phyloP scores from a whole-genome alignment of 164 flowering plant species.

The Platanus orientalis region DNA sequence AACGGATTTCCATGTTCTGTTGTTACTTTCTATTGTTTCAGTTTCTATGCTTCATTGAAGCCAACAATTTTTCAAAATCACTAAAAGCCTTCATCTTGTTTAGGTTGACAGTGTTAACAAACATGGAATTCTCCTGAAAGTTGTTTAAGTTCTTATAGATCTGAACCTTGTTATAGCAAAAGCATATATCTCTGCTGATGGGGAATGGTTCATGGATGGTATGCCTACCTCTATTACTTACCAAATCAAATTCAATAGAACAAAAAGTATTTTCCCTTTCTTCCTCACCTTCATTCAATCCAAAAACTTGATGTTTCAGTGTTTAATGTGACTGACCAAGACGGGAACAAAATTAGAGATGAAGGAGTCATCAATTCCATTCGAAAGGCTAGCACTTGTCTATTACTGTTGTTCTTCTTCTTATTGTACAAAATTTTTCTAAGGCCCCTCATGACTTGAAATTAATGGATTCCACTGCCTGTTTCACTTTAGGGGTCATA shows the following conservation, averaged over 20 bases:
- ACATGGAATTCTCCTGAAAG: constrained; percentile 75
- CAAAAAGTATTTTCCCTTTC: not conserved
- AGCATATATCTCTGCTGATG: constrained; percentile 87
- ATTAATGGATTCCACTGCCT: too few species aligned
- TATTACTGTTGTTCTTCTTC: too few species aligned
- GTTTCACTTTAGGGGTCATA: too few species aligned
- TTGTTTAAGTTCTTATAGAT: constrained; percentile 85
- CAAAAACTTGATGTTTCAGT: constrained; percentile 30
- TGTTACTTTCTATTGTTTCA: not conserved
- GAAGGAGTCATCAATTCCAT: too few species aligned
- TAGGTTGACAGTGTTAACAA: constrained; percentile 87
- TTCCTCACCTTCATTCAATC: not conserved
- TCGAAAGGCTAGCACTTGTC: too few species aligned
- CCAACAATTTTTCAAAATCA: not conserved
- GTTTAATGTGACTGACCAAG: constrained; percentile 49
- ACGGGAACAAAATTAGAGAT: constrained; percentile 67
- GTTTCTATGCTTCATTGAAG: not conserved
- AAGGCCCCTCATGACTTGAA: too few species aligned
- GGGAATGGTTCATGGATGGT: constrained; percentile 99
- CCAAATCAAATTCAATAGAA: not conserved
- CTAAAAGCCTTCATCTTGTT: constrained; percentile 6
- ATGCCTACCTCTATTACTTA: constrained; percentile 7
- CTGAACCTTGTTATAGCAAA: constrained; percentile 65
- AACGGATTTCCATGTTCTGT: not conserved
- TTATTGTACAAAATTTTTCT: too few species aligned